Percentiles rank a stretch among this genome's conserved stretches.
These are phyloP conservation scores for Beauveria sp. DNA, from an alignment of 2,329 filamentous ascomycete species.

Conservation along the genomic window DNA sequence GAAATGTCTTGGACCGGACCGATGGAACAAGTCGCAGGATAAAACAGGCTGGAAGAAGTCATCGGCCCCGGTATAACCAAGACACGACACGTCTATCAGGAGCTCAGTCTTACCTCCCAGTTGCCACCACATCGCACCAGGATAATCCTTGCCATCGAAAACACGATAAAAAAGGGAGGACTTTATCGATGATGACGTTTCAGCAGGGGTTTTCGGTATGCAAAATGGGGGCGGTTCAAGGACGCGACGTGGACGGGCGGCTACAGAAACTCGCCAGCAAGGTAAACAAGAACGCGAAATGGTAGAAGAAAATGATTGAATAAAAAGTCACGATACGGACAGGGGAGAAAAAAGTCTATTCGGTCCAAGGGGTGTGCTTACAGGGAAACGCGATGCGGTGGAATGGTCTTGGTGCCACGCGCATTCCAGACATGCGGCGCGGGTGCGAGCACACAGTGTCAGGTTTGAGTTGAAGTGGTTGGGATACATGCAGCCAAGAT, in stretches of 20 bases:
- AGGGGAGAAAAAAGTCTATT: neutral
- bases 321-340: neutral
- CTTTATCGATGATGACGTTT: neutral
- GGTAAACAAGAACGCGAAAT: neutral
- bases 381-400: neutral
- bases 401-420: conserved; percentile 1
- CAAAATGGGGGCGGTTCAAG: neutral
- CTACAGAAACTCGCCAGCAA: neutral
- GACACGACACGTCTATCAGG: neutral
- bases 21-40: neutral
- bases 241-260: neutral
- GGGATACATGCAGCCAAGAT: neutral
- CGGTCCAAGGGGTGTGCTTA: neutral
- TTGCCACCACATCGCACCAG: too few relatives aligned
- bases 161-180: neutral
- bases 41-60: neutral
- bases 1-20: conserved; percentile 3
- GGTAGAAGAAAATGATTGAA: neutral
- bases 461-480: neutral
- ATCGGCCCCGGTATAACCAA: neutral
- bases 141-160: too few relatives aligned
- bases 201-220: neutral
- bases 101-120: neutral
- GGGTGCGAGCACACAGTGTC: conserved; percentile 1
- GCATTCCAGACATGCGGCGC: neutral